Percentiles rank a stretch among this genome's conserved stretches.
Evolutionary conservation across 805 yeast species (phyloP).

Genomic region (Cyberlindnera japonica): DNA sequence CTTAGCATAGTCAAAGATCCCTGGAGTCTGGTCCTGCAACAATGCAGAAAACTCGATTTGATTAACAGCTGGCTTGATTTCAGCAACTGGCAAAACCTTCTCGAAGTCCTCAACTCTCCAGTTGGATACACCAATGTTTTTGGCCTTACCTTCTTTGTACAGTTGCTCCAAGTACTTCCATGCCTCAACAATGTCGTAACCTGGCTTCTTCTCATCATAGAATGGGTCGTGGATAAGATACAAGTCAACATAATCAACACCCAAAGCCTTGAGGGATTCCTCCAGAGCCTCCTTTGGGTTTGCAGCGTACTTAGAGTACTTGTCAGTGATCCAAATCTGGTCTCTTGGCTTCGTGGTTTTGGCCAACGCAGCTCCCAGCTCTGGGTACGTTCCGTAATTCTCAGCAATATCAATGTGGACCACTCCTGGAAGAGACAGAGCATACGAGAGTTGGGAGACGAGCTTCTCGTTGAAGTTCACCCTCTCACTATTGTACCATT

Average conservation of each 20-base stretch:
- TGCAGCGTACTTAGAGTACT: slow-evolving; percentile 36
- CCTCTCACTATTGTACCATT: slow-evolving; percentile 41
- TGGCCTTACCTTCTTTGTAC: slow-evolving; percentile 49
- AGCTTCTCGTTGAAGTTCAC: slow-evolving; percentile 29
- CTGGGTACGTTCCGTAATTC: slow-evolving; percentile 49
- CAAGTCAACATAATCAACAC: slow-evolving; percentile 47
- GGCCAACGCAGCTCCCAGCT: slow-evolving; percentile 46
- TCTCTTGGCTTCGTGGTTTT: slow-evolving; percentile 42
- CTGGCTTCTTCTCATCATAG: slow-evolving; percentile 29
- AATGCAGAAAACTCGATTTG: slow-evolving; percentile 67
- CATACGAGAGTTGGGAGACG: slow-evolving; percentile 31
- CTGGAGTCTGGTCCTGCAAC: slow-evolving; percentile 65
- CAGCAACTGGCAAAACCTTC: slow-evolving; percentile 35
- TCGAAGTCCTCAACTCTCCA: slow-evolving; percentile 46
- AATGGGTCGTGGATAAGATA: slow-evolving; percentile 49
- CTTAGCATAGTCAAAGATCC: slow-evolving; percentile 47
- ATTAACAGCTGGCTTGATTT: slow-evolving; percentile 50
- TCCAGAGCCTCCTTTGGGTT: slow-evolving; percentile 41
- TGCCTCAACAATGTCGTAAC: slow-evolving; percentile 42
- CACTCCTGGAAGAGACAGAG: slow-evolving; percentile 42
- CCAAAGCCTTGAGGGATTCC: slow-evolving; percentile 35
- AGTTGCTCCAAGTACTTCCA: slow-evolving; percentile 50
- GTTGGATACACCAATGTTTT: slow-evolving; percentile 61
- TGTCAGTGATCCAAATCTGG: slow-evolving; percentile 53
- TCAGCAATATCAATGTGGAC: slow-evolving; percentile 60